phyloP scores from a whole-genome alignment of 2,329 filamentous ascomycete genomes.

The Emmonsiellopsis sp. region DNA sequence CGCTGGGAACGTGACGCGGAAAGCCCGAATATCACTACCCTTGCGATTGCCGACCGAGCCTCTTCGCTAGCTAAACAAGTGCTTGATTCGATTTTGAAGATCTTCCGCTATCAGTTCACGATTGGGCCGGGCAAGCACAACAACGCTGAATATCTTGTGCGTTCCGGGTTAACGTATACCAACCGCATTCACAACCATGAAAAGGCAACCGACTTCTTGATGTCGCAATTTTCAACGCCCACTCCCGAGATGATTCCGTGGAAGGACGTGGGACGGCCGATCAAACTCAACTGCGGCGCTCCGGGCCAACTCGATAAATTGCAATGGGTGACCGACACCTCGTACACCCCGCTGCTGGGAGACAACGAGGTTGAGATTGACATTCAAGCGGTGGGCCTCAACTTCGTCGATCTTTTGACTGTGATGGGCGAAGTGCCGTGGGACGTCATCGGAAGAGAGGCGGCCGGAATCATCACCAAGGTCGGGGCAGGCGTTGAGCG shows the following conservation, averaged over 20 bases:
- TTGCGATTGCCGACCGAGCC: slow-evolving; percentile 14
- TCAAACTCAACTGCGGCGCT: slow-evolving; percentile 13
- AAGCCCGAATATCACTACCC: slow-evolving; percentile 16
- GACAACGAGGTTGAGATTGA: slow-evolving; percentile 13
- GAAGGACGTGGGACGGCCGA: slow-evolving; percentile 6
- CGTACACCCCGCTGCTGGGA: slow-evolving; percentile 12
- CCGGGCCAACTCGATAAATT: slow-evolving; percentile 14
- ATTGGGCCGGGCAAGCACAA: slow-evolving; percentile 6
- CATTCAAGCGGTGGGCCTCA: slow-evolving; percentile 7
- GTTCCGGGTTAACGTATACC: slow-evolving; percentile 14
- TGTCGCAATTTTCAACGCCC: slow-evolving; percentile 9
- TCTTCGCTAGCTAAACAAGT: slow-evolving; percentile 4
- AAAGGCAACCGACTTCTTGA: slow-evolving; percentile 14
- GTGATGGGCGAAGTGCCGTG: slow-evolving; percentile 25
- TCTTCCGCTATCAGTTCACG: slow-evolving; percentile 16
- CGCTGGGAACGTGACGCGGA: slow-evolving; percentile 27
- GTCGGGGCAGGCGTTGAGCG: slow-evolving; percentile 12
- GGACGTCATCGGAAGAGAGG: slow-evolving; percentile 28
- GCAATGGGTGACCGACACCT: slow-evolving; percentile 13
- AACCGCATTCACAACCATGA: slow-evolving; percentile 16
- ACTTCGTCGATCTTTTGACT: slow-evolving; percentile 23
- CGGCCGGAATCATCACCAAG: slow-evolving; percentile 17
- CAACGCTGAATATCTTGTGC: slow-evolving; percentile 17
- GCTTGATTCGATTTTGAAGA: slow-evolving; percentile 6
- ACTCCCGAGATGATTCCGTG: slow-evolving; percentile 11